Evolutionary conservation across 75 land plant species (phyloP).

Genomic region (Picea sitchensis): DNA sequence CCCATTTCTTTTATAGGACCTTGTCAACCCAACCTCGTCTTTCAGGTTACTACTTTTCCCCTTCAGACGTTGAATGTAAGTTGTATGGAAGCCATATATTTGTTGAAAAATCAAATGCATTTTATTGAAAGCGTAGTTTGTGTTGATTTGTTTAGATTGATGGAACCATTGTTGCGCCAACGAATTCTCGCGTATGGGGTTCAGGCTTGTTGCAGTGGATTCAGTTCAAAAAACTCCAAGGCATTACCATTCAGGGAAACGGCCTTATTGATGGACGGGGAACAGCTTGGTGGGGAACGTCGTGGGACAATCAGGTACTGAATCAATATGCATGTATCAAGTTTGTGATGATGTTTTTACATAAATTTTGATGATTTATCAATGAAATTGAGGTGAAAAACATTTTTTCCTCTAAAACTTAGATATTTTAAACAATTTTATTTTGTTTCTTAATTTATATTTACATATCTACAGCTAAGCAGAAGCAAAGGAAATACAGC

Average conservation of each 20-base stretch:
- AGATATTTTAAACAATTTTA: too few species aligned
- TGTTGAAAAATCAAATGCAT: neutral
- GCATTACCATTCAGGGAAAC: constrained; percentile 23
- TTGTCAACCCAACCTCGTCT: constrained; percentile 30
- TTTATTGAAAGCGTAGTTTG: neutral
- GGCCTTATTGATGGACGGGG: constrained; percentile 36
- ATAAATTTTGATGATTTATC: neutral
- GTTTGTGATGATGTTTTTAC: neutral
- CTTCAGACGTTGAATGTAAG: too few species aligned
- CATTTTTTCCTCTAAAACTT: too few species aligned
- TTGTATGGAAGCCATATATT: neutral
- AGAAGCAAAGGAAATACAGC: neutral
- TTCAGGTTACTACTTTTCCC: constrained; percentile 23
- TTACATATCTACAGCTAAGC: neutral
- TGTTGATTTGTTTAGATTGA: constrained; percentile 24
- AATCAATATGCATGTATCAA: neutral
- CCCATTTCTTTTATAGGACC: constrained; percentile 38
- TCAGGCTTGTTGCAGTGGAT: constrained; percentile 28
- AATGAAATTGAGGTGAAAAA: too few species aligned
- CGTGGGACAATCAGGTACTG: neutral
- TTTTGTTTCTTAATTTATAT: neutral
- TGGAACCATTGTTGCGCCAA: constrained; percentile 41
- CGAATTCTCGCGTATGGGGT: constrained; percentile 13
- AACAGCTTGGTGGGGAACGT: constrained; percentile 28
- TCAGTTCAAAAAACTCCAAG: constrained; percentile 22